Conservation (phyloP, 345 rosid genomes). For the Capsella bursapastoris region DNA sequence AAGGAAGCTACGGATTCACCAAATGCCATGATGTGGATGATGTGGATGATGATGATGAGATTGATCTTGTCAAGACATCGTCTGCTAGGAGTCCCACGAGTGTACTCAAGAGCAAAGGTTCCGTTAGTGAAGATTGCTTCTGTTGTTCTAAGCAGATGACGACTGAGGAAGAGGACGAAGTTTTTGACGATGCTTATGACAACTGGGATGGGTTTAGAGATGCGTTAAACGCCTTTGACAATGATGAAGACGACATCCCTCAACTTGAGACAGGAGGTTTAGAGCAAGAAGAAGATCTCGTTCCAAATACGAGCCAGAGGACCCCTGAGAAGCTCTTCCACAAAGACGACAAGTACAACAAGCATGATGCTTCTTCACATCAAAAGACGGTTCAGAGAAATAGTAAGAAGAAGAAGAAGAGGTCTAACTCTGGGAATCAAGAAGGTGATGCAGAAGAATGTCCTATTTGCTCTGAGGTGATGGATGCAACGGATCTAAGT, state of each 20-base stretch:
- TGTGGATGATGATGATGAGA: conserved; percentile 26
- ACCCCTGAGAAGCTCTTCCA: neutral
- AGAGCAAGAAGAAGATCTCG: conserved; percentile 27
- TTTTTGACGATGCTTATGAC: conserved; percentile 43
- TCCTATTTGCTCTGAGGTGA: conserved; percentile 50
- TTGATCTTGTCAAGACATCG: conserved; percentile 23
- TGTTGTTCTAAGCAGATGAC: conserved; percentile 42
- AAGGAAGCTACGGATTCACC: too few species aligned
- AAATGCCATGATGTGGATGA: conserved; percentile 11
- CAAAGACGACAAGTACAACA: neutral
- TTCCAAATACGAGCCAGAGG: conserved; percentile 33
- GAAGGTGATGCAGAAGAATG: conserved; percentile 35
- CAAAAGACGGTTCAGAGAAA: neutral
- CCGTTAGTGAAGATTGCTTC: conserved; percentile 29
- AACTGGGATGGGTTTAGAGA: conserved; percentile 48
- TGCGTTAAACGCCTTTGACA: conserved; percentile 43
- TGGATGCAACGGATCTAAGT: conserved; percentile 53
- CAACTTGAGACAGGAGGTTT: conserved; percentile 22
- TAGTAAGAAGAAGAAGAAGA: conserved; percentile 38
- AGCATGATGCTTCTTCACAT: neutral
- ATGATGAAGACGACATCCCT: conserved; percentile 18
- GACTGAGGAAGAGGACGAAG: conserved; percentile 49
- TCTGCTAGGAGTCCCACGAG: conserved; percentile 40
- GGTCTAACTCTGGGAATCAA: conserved; percentile 22
- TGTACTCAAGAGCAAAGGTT: conserved; percentile 39